Evolutionary conservation across 257 asterid genomes (phyloP), one percentile per base, ranked within the genome.

Genomic region (Scutellaria barbata): DNA sequence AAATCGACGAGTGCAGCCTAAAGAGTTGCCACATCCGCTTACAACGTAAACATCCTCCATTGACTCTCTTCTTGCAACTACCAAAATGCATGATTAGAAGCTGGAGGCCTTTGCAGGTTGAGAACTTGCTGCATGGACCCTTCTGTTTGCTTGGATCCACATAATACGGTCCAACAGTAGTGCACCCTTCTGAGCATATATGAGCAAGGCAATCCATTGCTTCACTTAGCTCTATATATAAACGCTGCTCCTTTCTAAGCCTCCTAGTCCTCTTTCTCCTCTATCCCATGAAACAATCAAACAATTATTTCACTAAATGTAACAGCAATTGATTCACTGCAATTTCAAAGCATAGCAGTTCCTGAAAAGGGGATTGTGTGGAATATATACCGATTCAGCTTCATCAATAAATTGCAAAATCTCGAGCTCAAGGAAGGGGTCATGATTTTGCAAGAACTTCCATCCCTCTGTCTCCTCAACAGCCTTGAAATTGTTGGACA

Each of bases 21-120:
- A 92, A 82, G 45, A 92, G 93, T 80, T 92, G 98, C 98, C 95
- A 87, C 98, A 92, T 92, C 30, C 95, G 74, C 45, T 85, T 89
- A 76, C 96, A 92, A 35, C 87, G 80, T 22, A 61, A 54, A 62
- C 98, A 92, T 33, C 93, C 90, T 17, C 96, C 96, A 3, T 87
- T 87, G 3, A 80, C 88, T 76, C 89, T 83, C 65, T 81, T 89
- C 84, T 82, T 84, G 37, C 98, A 92, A 11, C 72, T 66, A 64
- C 92, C 95, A 18, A 89, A 89, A 76, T 92, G 98, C 71, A 76
- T 81, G 12, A 92, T 83, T 56, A 88, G 81, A 74, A 85, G 92
- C 78, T 92, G 96, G 62, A 92, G 74, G n/a, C 98, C 96, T 9
- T 81, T 88, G 74, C 98, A 92, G 1, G 95, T 87, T n/a, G 88